Evolutionary conservation across 2,329 filamentous ascomycete species (phyloP).

Genomic region (Colletotrichum incanum): DNA sequence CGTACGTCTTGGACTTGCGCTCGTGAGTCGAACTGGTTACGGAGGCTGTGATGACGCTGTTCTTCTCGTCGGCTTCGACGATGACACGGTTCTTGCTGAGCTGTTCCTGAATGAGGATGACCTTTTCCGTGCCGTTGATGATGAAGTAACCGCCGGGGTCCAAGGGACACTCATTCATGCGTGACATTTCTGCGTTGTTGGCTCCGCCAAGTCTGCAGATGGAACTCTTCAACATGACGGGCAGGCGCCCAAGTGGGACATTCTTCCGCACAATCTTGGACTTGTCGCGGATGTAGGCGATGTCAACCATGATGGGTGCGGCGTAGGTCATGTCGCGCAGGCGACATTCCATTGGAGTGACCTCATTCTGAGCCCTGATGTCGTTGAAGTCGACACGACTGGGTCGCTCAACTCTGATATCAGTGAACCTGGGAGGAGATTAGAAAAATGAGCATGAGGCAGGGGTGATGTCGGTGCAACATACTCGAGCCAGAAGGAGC

Average conservation of each 20-base stretch:
- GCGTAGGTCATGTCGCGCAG: constrained; percentile 98
- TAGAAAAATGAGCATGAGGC: constrained; percentile 11
- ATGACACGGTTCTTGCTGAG: constrained; percentile 99
- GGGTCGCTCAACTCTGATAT: constrained; percentile 89
- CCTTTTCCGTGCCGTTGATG: constrained; percentile 97
- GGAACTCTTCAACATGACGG: constrained; percentile 96
- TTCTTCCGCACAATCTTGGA: constrained; percentile 81
- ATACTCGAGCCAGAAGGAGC: constrained; percentile 89
- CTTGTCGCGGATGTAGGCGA: constrained; percentile 89
- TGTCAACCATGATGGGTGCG: constrained; percentile 93
- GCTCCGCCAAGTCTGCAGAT: constrained; percentile 91
- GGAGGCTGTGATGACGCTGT: constrained; percentile 93
- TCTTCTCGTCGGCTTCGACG: constrained; percentile 93
- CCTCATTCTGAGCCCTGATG: constrained; percentile 77
- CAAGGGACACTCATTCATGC: constrained; percentile 94
- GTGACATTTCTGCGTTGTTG: constrained; percentile 89
- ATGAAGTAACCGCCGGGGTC: constrained; percentile 99
- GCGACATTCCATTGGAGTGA: constrained; percentile 97
- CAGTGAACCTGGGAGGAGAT: constrained; percentile 72
- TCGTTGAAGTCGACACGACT: constrained; percentile 84
- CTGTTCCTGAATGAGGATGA: constrained; percentile 98
- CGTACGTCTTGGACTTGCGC: constrained; percentile 97
- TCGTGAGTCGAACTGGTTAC: constrained; percentile 98
- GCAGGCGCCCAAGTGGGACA: constrained; percentile 90
- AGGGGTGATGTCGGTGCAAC: constrained; percentile 28